Conservation (phyloP, 1,284 basidiomycete species). For the Cystobasidiaceae sp. region DNA sequence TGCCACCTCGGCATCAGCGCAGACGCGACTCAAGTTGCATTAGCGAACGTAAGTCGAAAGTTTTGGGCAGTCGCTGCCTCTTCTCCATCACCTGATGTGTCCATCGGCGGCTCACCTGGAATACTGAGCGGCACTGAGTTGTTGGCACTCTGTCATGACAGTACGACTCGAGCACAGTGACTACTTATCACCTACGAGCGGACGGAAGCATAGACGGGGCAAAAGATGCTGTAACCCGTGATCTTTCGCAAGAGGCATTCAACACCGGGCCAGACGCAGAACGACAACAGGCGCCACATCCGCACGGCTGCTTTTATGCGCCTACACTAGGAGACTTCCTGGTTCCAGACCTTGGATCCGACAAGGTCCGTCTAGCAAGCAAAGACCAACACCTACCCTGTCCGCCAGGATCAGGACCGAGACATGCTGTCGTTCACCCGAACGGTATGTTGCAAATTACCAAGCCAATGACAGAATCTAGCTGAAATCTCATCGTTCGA, state of each 20-base stretch:
- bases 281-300: constrained; percentile 27
- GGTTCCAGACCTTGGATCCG: constrained; percentile 21
- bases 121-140: background rate
- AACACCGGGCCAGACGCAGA: constrained; percentile 5
- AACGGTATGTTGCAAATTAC: background rate
- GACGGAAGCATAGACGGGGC: constrained; percentile 7
- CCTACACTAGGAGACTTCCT: background rate
- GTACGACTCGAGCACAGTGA: constrained; percentile 24
- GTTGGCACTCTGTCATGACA: too few species aligned
- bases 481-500: background rate
- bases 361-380: constrained; percentile 1
- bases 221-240: background rate
- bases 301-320: constrained; percentile 13
- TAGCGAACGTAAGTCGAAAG: constrained; percentile 30
- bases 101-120: background rate
- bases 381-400: background rate
- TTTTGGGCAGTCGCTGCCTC: too few species aligned
- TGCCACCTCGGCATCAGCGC: constrained; percentile 21
- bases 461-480: background rate
- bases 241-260: constrained; percentile 2
- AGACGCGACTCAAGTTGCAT: background rate
- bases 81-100: background rate
- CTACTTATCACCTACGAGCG: background rate
- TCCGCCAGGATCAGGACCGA: constrained; percentile 18
- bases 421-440: constrained; percentile 20